These are phyloP conservation scores for Amyloporia xantha DNA, from an alignment of 768 basidiomycete genomes.

Conservation along the genomic window DNA sequence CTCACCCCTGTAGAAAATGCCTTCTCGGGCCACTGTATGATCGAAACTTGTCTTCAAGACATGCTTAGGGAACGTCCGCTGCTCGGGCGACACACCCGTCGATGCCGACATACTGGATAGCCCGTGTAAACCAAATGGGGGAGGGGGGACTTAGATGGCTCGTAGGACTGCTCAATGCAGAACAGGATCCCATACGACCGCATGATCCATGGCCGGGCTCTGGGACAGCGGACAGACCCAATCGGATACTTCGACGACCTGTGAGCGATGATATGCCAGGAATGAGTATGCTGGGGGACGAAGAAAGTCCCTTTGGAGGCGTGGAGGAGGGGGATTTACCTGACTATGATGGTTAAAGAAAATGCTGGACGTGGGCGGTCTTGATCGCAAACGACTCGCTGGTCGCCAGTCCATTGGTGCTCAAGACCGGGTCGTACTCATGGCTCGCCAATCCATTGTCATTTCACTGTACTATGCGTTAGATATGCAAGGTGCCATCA, in stretches of 20 bases:
- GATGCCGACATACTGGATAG: conserved; percentile 31
- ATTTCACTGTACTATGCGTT: conserved; percentile 39
- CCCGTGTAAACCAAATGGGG: conserved; percentile 63
- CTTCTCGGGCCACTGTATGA: conserved; percentile 75
- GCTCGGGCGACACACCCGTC: conserved; percentile 25
- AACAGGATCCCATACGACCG: conserved; percentile 14
- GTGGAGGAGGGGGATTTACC: conserved; percentile 25
- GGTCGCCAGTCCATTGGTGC: conserved; percentile 91
- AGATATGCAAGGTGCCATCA: conserved; percentile 9
- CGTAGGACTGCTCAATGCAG: conserved; percentile 21
- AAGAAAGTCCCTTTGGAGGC: conserved; percentile 17
- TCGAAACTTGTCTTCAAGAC: conserved; percentile 95
- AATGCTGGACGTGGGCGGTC: conserved; percentile 50
- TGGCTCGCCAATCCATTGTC: conserved; percentile 90
- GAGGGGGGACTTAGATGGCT: conserved; percentile 67
- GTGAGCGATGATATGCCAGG: conserved; percentile 12
- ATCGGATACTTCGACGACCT: conserved; percentile 21
- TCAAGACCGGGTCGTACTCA: conserved; percentile 85
- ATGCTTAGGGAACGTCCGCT: conserved; percentile 69
- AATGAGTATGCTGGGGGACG: conserved; percentile 23
- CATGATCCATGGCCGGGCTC: conserved; percentile 14
- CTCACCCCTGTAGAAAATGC: conserved; percentile 47
- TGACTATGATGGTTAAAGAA: conserved; percentile 20
- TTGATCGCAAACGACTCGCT: conserved; percentile 68
- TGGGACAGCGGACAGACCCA: conserved; percentile 19